These are phyloP conservation scores for Russula sp. DNA, from an alignment of 768 basidiomycete genomes.

Conservation along the genomic window DNA sequence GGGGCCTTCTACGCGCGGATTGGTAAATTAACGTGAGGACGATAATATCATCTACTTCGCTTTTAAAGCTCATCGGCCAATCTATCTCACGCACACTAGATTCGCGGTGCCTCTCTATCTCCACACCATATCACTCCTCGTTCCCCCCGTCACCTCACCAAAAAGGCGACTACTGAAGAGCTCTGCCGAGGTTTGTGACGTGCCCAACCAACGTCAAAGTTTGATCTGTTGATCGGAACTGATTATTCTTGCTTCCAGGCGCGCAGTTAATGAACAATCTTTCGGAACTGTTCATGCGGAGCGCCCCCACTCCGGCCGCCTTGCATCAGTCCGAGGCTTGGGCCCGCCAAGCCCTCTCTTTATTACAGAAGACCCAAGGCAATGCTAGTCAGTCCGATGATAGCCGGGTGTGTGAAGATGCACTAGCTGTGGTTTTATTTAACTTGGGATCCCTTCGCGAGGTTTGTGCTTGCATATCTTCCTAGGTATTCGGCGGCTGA, in stretches of 20 bases:
- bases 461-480: slow-evolving; percentile 16
- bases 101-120: slow-evolving; percentile 65
- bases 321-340: slow-evolving; percentile 55
- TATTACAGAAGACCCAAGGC: slow-evolving; percentile 36
- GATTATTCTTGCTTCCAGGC: slow-evolving; percentile 33
- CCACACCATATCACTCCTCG: slow-evolving; percentile 59
- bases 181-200: slow-evolving; percentile 53
- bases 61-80: slow-evolving; percentile 25
- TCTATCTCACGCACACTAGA: slow-evolving; percentile 37
- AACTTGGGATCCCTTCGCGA: slow-evolving; percentile 30
- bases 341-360: slow-evolving; percentile 50
- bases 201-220: neutral
- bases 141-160: slow-evolving; percentile 40
- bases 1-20: slow-evolving; percentile 56
- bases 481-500: neutral
- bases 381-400: slow-evolving; percentile 17
- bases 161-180: slow-evolving; percentile 43
- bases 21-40: slow-evolving; percentile 56
- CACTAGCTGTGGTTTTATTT: slow-evolving; percentile 28
- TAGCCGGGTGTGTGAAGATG: slow-evolving; percentile 22
- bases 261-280: slow-evolving; percentile 52
- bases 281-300: slow-evolving; percentile 43
- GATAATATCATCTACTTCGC: neutral
- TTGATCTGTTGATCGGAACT: neutral
- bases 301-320: slow-evolving; percentile 39